phyloP scores from a whole-genome alignment of 371 early-diverging fungal genomes.

The Lichtheimia ramosa region DNA sequence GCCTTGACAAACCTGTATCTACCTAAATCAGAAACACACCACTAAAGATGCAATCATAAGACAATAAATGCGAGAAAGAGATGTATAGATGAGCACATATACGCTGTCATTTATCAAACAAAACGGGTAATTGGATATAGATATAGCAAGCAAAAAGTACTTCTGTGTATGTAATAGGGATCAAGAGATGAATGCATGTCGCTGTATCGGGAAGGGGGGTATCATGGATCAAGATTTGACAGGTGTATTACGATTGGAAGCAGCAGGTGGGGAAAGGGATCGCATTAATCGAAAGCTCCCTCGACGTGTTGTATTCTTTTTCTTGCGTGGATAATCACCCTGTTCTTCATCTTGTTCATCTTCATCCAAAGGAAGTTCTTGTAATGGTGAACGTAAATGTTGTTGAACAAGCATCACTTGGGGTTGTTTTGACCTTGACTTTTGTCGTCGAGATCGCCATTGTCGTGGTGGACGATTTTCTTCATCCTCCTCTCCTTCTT shows the following conservation, averaged over 20 bases:
- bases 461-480: slow-evolving; percentile 3
- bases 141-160: no score
- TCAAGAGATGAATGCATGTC: no score
- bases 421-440: neutral
- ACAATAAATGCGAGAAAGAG: no score
- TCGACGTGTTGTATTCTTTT: neutral
- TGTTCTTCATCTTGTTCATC: neutral
- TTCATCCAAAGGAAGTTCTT: neutral
- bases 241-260: neutral
- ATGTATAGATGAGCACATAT: no score
- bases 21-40: no score
- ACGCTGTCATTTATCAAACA: no score
- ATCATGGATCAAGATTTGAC: no score
- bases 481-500: neutral
- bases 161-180: no score
- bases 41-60: no score
- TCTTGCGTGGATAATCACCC: neutral
- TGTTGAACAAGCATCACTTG: neutral
- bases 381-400: neutral
- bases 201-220: no score
- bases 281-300: neutral
- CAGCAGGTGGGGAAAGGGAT: neutral
- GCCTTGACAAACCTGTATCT: no score
- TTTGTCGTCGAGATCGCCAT: slow-evolving; percentile 1
- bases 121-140: no score